Evolutionary conservation across 106 monocot species (phyloP).

Genomic region (Platanthera zijinensis): DNA sequence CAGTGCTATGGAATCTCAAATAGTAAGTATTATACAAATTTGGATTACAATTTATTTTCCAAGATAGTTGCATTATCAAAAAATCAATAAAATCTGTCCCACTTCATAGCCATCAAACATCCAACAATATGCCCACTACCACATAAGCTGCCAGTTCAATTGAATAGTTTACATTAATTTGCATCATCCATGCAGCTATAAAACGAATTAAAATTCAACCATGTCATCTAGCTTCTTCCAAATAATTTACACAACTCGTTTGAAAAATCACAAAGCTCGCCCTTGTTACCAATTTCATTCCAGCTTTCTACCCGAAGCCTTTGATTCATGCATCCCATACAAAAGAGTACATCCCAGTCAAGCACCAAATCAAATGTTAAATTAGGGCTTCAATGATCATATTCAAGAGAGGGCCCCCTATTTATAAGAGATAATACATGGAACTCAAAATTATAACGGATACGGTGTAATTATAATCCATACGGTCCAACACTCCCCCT

Average conservation of each 20-base stretch:
- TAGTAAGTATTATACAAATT: neutral
- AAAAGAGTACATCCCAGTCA: neutral
- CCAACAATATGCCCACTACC: neutral
- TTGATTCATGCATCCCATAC: neutral
- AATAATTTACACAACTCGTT: neutral
- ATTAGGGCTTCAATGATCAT: too few relatives aligned
- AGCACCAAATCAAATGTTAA: neutral
- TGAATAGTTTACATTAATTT: neutral
- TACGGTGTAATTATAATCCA: too few relatives aligned
- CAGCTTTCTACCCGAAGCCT: neutral
- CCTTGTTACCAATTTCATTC: neutral
- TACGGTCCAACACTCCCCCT: too few relatives aligned
- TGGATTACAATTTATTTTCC: neutral
- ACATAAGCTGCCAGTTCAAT: neutral
- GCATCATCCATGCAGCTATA: neutral
- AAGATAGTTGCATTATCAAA: neutral
- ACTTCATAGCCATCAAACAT: neutral
- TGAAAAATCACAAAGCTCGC: neutral
- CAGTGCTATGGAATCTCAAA: neutral
- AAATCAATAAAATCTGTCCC: neutral
- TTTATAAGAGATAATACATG: too few relatives aligned
- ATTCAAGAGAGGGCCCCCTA: too few relatives aligned
- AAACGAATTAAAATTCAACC: neutral
- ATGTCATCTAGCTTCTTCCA: neutral
- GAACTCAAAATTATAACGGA: too few relatives aligned